These are phyloP conservation scores for Neurospora sp. DNA, from an alignment of 495 filamentous ascomycete species.

Conservation along the genomic window DNA sequence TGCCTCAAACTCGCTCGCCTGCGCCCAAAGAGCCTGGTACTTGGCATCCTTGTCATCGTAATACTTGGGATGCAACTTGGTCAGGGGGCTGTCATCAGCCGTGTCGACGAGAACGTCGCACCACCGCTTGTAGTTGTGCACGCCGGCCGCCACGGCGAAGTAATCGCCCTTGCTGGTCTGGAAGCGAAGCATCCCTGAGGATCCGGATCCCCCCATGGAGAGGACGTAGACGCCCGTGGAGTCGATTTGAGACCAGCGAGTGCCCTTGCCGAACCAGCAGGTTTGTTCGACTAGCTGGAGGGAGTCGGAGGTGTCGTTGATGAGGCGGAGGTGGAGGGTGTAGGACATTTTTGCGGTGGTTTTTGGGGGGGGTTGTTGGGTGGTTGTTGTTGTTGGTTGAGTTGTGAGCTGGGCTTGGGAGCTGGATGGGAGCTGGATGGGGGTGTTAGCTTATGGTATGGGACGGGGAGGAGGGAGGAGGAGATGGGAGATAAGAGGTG, in stretches of 20 bases:
- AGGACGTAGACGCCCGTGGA: neutral
- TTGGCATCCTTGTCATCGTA: slow-evolving; percentile 5
- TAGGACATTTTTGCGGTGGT: neutral
- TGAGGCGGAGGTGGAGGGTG: neutral
- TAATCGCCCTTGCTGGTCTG: neutral
- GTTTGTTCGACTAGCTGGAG: slow-evolving; percentile 1
- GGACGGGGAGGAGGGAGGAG: neutral
- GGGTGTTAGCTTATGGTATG: neutral
- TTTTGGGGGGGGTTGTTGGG: neutral
- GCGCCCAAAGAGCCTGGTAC: slow-evolving; percentile 4
- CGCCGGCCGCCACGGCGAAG: slow-evolving; percentile 3
- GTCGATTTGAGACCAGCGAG: neutral
- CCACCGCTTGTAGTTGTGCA: slow-evolving; percentile 9
- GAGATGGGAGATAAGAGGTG: no score
- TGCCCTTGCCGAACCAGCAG: slow-evolving; percentile 2
- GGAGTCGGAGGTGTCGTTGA: slow-evolving; percentile 1
- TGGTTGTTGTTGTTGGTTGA: no score
- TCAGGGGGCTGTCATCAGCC: neutral
- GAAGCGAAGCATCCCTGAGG: slow-evolving; percentile 3
- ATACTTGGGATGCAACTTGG: neutral
- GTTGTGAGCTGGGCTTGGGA: no score
- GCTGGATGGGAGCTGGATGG: neutral
- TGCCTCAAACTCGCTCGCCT: neutral
- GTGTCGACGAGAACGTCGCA: slow-evolving; percentile 2
- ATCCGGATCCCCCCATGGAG: neutral